phyloP scores from a whole-genome alignment of 805 yeast genomes.

The Cyberlindnera subsufficiens region DNA sequence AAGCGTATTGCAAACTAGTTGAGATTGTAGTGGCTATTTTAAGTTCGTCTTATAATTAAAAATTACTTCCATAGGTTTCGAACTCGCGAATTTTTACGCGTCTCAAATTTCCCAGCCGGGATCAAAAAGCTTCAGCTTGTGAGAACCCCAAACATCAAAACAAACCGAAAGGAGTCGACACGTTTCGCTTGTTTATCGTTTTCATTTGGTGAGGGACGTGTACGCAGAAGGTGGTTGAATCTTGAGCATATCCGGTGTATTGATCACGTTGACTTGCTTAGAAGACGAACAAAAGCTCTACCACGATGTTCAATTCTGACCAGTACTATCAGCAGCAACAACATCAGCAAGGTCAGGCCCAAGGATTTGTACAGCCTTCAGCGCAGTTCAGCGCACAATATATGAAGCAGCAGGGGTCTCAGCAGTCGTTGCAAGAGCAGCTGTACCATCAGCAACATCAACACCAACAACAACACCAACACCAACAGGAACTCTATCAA shows the following conservation, averaged over 20 bases:
- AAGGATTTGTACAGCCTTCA: conserved; percentile 28
- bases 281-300: not conserved
- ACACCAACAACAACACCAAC: conserved; percentile 26
- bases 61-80: no score
- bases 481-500: conserved; percentile 28
- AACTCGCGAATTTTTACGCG: no score
- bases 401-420: conserved; percentile 33
- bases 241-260: no score
- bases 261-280: no score
- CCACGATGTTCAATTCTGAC: conserved; percentile 15
- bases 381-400: conserved; percentile 31
- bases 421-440: conserved; percentile 33
- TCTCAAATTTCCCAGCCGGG: no score
- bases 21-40: not conserved
- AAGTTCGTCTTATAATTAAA: no score
- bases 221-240: no score
- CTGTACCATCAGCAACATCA: conserved; percentile 26
- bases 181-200: no score
- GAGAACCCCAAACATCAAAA: no score
- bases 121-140: no score
- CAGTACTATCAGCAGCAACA: conserved; percentile 13
- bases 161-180: no score
- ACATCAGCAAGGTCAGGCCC: conserved; percentile 11
- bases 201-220: no score
- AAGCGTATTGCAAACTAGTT: conserved; percentile 15